These are phyloP conservation scores for Abrus pulchellus DNA, from an alignment of 306 rosid species.

Conservation along the genomic window DNA sequence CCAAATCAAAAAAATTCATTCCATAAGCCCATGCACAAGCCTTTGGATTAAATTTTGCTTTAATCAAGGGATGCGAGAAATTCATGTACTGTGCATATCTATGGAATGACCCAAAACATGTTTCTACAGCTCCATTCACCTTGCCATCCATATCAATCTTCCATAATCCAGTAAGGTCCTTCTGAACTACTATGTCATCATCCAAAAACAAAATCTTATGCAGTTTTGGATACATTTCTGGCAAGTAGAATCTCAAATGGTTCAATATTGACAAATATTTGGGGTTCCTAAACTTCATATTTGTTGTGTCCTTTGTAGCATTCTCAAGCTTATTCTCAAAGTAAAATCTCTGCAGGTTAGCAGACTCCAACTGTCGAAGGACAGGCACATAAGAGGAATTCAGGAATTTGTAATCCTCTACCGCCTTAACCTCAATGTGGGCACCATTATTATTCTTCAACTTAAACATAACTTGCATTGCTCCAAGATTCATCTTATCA, in stretches of 20 bases:
- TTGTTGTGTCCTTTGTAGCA: constrained; percentile 84
- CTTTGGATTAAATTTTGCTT: constrained; percentile 81
- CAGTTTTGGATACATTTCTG: constrained; percentile 86
- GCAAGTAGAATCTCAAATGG: constrained; percentile 87
- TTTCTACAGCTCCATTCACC: constrained; percentile 94
- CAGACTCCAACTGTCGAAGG: constrained; percentile 79
- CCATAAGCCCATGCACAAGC: constrained; percentile 96
- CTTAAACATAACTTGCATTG: constrained; percentile 92
- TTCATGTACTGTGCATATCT: constrained; percentile 90
- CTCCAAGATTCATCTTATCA: constrained; percentile 93
- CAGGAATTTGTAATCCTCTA: constrained; percentile 86
- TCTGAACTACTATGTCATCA: constrained; percentile 89
- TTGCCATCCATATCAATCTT: constrained; percentile 88
- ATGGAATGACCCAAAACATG: constrained; percentile 89
- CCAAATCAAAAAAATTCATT: constrained; percentile 91
- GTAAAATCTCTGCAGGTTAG: constrained; percentile 76
- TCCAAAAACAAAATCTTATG: constrained; percentile 80
- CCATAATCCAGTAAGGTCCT: constrained; percentile 88
- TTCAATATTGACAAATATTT: constrained; percentile 83
- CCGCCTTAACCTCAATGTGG: constrained; percentile 82
- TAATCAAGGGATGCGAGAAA: constrained; percentile 88
- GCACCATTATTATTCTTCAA: constrained; percentile 78
- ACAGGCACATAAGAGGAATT: constrained; percentile 86
- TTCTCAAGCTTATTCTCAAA: constrained; percentile 89
- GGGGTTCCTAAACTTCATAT: constrained; percentile 92